Base-by-base conservation (phyloP, 139 green algal genomes). In the Picochlorum sp. region DNA sequence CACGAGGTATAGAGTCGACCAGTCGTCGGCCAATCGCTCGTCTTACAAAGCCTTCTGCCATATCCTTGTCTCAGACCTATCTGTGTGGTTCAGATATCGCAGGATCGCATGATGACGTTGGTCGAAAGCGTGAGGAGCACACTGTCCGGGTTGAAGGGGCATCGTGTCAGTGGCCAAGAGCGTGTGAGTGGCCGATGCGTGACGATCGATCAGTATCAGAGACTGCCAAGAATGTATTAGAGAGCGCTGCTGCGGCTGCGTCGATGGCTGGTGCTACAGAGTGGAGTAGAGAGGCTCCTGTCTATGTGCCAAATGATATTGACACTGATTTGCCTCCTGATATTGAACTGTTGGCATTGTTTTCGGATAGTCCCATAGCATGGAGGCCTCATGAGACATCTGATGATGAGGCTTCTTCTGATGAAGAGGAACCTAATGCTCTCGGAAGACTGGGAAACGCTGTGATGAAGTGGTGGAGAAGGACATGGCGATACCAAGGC, bases 401-500 rank as follows among this genome's bases (percentile, higher is more conserved):
- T 54, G 47, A 54, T 20, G n/a, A 20, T 26, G 47, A 54, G n/a
- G 24, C 24, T 28, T 28, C 24, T 28, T 28, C 24, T 4, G 47
- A 20, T 54, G 18, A 54, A 9, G 18, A 20, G 47, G 16, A 20
- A 3, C 51, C 21, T 32, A 37, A 15, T 34, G 26, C 34, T 41
- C 8, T 41, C 34, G 34, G 8, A 41, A 41, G 34, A 59, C 20
- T 23, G 23, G 23, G 51, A 15, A 4, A 41, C 8, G 9, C 34
- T 13, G 34, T 41, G 34, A 41, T 41, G 34, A 7, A 11, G 4
- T 47, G 62, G 44, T 62, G 61, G 58, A 49, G 56, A 23, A 34
- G 14, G 10, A 54, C 69, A 6, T 78, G 71, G 71, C 58, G 71
- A 6, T 78, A 78, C 58, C 71, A 78, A 56, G 71, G 71, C 18